These are phyloP conservation scores for Aspergillus sp. DNA, from an alignment of 2,329 filamentous ascomycete species.

Conservation along the genomic window DNA sequence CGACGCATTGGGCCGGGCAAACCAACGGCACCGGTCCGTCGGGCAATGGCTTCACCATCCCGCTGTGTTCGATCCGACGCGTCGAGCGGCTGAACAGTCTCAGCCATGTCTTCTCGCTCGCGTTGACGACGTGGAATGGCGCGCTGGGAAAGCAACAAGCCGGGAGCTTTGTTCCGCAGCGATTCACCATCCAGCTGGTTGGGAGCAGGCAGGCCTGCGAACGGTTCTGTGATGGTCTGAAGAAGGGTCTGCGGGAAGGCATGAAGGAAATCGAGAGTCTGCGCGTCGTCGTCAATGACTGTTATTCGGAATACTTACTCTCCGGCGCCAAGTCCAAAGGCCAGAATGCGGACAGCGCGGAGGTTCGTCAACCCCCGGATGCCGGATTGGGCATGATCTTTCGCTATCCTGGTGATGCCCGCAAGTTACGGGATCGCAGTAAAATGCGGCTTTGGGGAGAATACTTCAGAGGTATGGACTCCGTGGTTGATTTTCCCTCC, in stretches of 20 bases:
- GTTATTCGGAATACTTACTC: constrained; percentile 85
- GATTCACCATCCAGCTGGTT: constrained; percentile 86
- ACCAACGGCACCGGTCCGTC: constrained; percentile 90
- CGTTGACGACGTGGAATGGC: constrained; percentile 91
- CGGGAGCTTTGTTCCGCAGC: constrained; percentile 67
- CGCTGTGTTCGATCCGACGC: constrained; percentile 83
- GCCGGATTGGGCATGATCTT: constrained; percentile 91
- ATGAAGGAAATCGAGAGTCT: constrained; percentile 87
- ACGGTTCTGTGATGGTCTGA: constrained; percentile 92
- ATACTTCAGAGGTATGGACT: constrained; percentile 65
- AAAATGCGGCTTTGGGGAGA: constrained; percentile 98
- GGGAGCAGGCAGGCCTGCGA: constrained; percentile 88
- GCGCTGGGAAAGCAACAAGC: constrained; percentile 58
- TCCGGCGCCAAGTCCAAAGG: constrained; percentile 41
- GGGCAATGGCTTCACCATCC: constrained; percentile 93
- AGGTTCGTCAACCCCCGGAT: constrained; percentile 67
- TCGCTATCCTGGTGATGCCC: constrained; percentile 89
- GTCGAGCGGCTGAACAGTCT: constrained; percentile 93
- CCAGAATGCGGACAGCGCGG: constrained; percentile 54
- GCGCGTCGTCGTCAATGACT: constrained; percentile 74
- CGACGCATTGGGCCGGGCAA: constrained; percentile 84
- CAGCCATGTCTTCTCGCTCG: constrained; percentile 86
- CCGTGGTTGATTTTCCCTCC: background rate
- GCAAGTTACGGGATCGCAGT: constrained; percentile 88
- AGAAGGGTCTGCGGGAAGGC: constrained; percentile 80